Evolutionary conservation across 2,329 filamentous ascomycete species (phyloP), one percentile per base, ranked within the genome.

Genomic region (Trichoderma aggressivum): DNA sequence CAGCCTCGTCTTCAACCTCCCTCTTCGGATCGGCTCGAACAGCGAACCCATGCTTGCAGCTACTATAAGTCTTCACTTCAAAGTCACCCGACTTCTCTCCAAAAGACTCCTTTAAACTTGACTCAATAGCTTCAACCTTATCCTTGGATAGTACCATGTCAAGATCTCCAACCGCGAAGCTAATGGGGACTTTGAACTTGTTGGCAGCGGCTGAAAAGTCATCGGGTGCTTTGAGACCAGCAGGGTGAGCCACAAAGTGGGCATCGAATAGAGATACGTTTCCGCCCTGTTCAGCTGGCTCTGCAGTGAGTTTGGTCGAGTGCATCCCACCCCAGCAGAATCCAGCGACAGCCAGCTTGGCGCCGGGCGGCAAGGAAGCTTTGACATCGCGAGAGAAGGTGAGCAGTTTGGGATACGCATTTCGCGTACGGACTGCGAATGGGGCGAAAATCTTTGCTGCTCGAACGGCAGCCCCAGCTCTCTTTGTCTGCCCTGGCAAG

Each of bases 311-410:
- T 32, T 64, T 64, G 18, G 39, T 64, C 7, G 61, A 64, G 28
- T 64, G 61, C 61, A 64, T 64, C 11, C 61, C 39, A 24, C 61
- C 61, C 61, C 61, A 64, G 18, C 61, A 64, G 39, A 64, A 64
- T n/a, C 61, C 61, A 7, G 61, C 61, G 0, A 64, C 39, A 11
- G 26, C 61, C 0, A 64, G 3, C 12, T 64, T 64, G 11, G 39
- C 61, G 21, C 32, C 43, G 0, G 36, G 3, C 6, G 61, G 61
- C 61, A 64, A 50, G 8, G 61, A 64, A 34, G 36, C 39, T 64
- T 24, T 64, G 1, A 53, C 39, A 16, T 64, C 43, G n/a, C 61
- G 61, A 16, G 39, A 64, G 28, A 64, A 64, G 14, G 34, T 53
- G 39, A 64, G 61, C 28, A 64, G 12, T 14, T 53, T 64, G 4